Base-by-base conservation (phyloP, 768 basidiomycete species). In the Paxillus ammoniavirescens region DNA sequence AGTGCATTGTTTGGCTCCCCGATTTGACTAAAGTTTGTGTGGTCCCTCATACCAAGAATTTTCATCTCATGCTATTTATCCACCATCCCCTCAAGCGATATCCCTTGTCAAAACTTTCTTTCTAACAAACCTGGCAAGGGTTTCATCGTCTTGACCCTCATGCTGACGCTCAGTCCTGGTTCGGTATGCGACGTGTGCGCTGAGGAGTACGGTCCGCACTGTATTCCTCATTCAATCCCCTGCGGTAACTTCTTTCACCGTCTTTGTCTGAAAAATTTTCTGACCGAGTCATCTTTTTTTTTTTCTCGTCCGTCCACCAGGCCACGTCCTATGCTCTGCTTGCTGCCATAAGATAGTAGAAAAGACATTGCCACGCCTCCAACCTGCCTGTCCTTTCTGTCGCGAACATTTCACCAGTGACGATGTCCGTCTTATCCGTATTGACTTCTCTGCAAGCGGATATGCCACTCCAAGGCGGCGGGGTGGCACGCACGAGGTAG, bases 181-280 rank as follows among this genome's bases (percentile, higher is more conserved):
- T 90, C 86, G 70, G 79, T 84, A 71, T 91, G 89, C 84, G 89
- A 91, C 79, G 89, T 91, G 67, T 91, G 89, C 78, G 89, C 89
- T 65, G 89, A 91, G 74, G 88, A 91, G 77, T 91, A 81, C 73
- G 85, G 85, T 67, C 76, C 82, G 53, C 84, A 84, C 63, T 83
- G 82, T 69, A 74, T 81, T 57, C 89, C 89, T 56, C 86, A 91
- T 69, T 88, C 82, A 49, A 90, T 91, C 67, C 86, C 89, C 55
- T 91, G 89, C 73, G 89, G 89, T 89, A 49, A 60, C 21, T 57
- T 57, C 30, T 35, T 15, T 48, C 57, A 26, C 28, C 50, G 42
- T 53, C 42, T 51, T 18, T 21, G 36, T 18, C 33, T 42, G 50
- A 23, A 53, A 65, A 62, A 58, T 62, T 65, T 74, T 68, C 57